phyloP scores from a whole-genome alignment of 2,329 filamentous ascomycete species.

The Fusarium palustre region DNA sequence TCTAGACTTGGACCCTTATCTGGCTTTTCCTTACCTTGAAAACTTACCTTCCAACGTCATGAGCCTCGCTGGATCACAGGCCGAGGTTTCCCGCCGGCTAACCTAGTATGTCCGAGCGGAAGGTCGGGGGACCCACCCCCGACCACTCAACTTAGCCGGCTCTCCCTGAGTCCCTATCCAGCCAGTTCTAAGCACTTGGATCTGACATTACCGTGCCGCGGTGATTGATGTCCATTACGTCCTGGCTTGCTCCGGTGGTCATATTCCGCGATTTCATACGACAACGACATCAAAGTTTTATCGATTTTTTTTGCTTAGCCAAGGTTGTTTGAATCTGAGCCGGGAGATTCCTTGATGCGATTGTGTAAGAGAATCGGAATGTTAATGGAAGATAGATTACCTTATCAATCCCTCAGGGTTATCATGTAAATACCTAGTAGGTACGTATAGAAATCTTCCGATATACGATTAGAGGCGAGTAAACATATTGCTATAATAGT shows the following conservation, averaged over 20 bases:
- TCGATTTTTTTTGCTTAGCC: constrained; percentile 14
- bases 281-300: constrained; percentile 22
- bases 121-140: constrained; percentile 15
- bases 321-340: constrained; percentile 14
- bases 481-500: not conserved
- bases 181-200: constrained; percentile 10
- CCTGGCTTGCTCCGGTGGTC: constrained; percentile 22
- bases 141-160: constrained; percentile 41
- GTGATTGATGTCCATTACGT: constrained; percentile 48
- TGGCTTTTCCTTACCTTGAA: not conserved
- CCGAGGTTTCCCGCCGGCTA: constrained; percentile 45
- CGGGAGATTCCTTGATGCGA: constrained; percentile 30
- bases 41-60: constrained; percentile 29
- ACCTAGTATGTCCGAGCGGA: constrained; percentile 18
- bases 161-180: constrained; percentile 29
- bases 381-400: not conserved
- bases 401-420: not conserved
- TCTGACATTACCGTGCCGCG: constrained; percentile 20
- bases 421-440: not conserved
- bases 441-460: not conserved
- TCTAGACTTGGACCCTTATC: not conserved
- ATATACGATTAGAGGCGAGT: not conserved
- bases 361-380: constrained; percentile 14
- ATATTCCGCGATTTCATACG: constrained; percentile 39
- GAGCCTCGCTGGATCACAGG: constrained; percentile 34